These are phyloP conservation scores for Globisporangium nodosum DNA, from an alignment of 352 stramenopile species.

Conservation along the genomic window DNA sequence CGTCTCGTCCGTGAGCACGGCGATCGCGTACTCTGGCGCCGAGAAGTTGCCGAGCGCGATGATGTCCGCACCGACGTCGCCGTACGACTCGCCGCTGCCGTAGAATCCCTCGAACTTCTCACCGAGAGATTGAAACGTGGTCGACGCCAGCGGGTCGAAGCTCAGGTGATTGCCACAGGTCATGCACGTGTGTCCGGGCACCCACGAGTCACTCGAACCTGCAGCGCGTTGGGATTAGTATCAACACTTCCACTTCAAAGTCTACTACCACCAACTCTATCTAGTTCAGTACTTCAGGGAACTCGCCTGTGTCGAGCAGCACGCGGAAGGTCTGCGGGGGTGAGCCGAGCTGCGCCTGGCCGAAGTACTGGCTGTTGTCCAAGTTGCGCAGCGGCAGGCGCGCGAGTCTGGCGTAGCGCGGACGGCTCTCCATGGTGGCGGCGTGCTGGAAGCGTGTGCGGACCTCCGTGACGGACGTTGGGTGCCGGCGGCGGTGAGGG, in stretches of 20 bases:
- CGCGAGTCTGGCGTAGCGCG: background rate
- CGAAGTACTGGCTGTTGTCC: constrained; percentile 26
- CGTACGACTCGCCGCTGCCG: constrained; percentile 39
- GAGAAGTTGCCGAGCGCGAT: constrained; percentile 30
- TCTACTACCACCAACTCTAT: too few species aligned
- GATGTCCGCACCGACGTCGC: constrained; percentile 25
- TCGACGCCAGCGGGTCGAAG: constrained; percentile 28
- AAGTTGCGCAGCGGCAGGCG: constrained; percentile 20
- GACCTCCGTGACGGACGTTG: background rate
- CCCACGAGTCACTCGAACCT: constrained; percentile 35
- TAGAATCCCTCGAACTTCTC: constrained; percentile 41
- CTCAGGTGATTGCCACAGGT: constrained; percentile 48
- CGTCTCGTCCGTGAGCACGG: constrained; percentile 39
- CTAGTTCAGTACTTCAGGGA: background rate
- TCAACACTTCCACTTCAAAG: too few species aligned
- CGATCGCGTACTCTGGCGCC: constrained; percentile 26
- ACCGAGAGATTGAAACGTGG: constrained; percentile 17
- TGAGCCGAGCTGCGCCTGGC: constrained; percentile 19
- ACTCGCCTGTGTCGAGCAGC: constrained; percentile 25
- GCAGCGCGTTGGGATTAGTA: background rate
- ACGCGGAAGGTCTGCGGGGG: constrained; percentile 30
- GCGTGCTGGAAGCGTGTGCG: too few species aligned
- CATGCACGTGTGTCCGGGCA: constrained; percentile 28
- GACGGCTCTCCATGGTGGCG: constrained; percentile 8
- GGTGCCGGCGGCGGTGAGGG: background rate